Percentiles rank a stretch among this genome's conserved stretches.
Conservation (phyloP, 2,329 filamentous ascomycete genomes). For the Diaporthe aspalathi region DNA sequence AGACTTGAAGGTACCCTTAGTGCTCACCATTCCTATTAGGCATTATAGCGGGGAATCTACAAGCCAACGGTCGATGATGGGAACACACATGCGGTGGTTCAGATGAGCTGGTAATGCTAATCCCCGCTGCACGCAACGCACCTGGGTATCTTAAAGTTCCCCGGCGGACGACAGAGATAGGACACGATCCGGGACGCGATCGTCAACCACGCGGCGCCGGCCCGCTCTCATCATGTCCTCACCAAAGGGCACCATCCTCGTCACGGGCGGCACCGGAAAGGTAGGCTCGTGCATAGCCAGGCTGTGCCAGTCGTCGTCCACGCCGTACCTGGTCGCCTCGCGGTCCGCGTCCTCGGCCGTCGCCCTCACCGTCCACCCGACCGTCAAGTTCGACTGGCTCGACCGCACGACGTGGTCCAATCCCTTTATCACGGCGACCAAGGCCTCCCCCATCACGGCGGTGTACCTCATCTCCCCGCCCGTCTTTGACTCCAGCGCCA, state of each 20-base stretch:
- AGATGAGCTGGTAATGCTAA: not conserved
- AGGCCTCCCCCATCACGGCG: constrained; percentile 45
- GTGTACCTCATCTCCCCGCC: constrained; percentile 56
- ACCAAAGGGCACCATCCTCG: constrained; percentile 47
- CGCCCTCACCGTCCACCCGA: constrained; percentile 44
- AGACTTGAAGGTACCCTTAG: not conserved
- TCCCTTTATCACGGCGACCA: constrained; percentile 46
- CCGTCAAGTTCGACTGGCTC: constrained; percentile 58
- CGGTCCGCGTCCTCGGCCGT: constrained; percentile 46
- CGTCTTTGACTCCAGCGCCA: constrained; percentile 46
- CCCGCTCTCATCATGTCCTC: constrained; percentile 14
- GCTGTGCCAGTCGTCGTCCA: constrained; percentile 47
- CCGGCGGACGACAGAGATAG: not conserved
- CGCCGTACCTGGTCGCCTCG: constrained; percentile 53
- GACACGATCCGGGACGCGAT: not conserved
- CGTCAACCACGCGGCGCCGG: not conserved
- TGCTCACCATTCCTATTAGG: not conserved
- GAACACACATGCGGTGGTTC: not conserved
- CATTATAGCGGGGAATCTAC: not conserved
- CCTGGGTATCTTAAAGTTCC: not conserved
- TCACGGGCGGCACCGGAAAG: constrained; percentile 60
- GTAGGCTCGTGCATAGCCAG: constrained; percentile 53
- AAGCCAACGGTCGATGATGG: not conserved
- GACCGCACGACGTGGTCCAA: constrained; percentile 53
- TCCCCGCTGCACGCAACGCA: not conserved